These are phyloP conservation scores for Pythium catenulatum DNA, from an alignment of 352 stramenopile genomes.

Conservation along the genomic window DNA sequence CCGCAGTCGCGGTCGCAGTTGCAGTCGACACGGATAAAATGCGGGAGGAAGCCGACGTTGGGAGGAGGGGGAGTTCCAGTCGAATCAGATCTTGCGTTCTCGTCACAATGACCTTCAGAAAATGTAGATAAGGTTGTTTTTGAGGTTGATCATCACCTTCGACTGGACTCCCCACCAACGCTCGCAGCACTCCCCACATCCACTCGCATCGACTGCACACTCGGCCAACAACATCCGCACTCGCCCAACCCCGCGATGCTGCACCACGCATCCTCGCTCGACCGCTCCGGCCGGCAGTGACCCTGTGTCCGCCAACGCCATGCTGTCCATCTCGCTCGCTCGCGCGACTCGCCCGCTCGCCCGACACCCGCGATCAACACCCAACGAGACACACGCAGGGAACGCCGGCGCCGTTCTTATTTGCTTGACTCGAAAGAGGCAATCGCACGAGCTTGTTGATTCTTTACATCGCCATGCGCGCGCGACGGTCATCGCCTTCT, in stretches of 20 bases:
- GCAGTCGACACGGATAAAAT: conserved; percentile 15
- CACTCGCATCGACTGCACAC: not conserved
- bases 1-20: no score
- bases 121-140: conserved; percentile 84
- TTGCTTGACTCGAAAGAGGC: conserved; percentile 22
- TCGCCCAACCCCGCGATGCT: no score
- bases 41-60: not conserved
- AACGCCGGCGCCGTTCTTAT: no score
- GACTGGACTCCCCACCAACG: conserved; percentile 18
- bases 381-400: not conserved
- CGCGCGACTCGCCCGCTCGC: no score
- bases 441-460: conserved; percentile 23
- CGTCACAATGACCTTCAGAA: conserved; percentile 75
- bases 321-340: no score
- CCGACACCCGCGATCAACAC: not conserved
- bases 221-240: no score
- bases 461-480: not conserved
- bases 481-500: not conserved
- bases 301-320: no score
- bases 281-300: no score
- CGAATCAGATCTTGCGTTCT: conserved; percentile 69
- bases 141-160: conserved; percentile 82
- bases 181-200: not conserved
- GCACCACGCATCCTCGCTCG: no score
- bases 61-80: not conserved